Conservation (phyloP, 1,139 yeast species). For the Scheffersomyces cryptocercus region DNA sequence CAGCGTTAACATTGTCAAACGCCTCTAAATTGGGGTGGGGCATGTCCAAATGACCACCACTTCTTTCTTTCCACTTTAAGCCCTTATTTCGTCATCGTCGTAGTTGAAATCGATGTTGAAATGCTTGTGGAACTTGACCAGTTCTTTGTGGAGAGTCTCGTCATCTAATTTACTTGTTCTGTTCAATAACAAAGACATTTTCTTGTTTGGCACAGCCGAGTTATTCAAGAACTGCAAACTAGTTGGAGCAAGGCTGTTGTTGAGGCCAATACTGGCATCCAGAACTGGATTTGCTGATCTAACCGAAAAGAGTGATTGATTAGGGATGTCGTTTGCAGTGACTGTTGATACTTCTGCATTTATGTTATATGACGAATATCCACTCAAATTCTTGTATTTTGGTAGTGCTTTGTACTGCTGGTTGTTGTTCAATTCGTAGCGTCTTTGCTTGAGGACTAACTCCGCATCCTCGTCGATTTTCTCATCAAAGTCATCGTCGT, state of each 20-base stretch:
- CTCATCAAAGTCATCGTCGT: constrained; percentile 1
- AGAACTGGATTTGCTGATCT: not conserved
- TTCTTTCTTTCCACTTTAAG: too few relatives aligned
- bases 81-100: not conserved
- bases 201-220: not conserved
- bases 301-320: not conserved
- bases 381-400: constrained; percentile 8
- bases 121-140: constrained; percentile 4
- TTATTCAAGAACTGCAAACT: not conserved
- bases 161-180: not conserved
- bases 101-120: constrained; percentile 3
- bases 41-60: too few relatives aligned
- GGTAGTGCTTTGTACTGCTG: constrained; percentile 3
- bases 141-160: constrained; percentile 1
- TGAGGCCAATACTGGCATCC: not conserved
- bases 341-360: not conserved
- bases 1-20: too few relatives aligned
- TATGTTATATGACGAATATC: constrained; percentile 2
- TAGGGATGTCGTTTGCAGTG: too few relatives aligned
- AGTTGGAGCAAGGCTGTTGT: constrained; percentile 4
- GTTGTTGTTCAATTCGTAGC: constrained; percentile 5
- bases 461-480: constrained; percentile 10
- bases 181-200: not conserved
- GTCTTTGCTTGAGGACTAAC: constrained; percentile 11
- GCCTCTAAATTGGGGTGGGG: too few relatives aligned